These are phyloP conservation scores for Somion occarium DNA, from an alignment of 1,284 basidiomycete species.

Conservation along the genomic window DNA sequence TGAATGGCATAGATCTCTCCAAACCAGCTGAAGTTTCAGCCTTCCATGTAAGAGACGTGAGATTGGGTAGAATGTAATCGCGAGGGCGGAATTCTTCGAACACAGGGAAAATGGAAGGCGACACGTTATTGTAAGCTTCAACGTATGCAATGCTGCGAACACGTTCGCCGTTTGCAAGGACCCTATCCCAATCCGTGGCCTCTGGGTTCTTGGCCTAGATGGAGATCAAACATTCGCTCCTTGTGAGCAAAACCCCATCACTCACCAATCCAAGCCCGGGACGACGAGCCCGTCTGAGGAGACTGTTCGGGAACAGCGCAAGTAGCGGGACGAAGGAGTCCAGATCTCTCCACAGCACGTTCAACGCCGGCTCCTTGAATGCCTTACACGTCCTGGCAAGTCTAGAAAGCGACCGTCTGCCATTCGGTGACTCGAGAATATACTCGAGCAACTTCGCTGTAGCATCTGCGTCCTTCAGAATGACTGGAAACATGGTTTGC, in stretches of 20 bases:
- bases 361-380: slow-evolving; percentile 65
- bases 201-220: slow-evolving; percentile 55
- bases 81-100: slow-evolving; percentile 58
- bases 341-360: slow-evolving; percentile 70
- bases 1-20: slow-evolving; percentile 57
- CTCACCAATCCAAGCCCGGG: slow-evolving; percentile 73
- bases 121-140: slow-evolving; percentile 57
- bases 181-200: slow-evolving; percentile 60
- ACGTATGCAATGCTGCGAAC: slow-evolving; percentile 65
- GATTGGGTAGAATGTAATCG: slow-evolving; percentile 60
- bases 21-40: slow-evolving; percentile 60
- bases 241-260: no score
- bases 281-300: slow-evolving; percentile 63
- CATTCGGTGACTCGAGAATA: slow-evolving; percentile 61
- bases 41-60: slow-evolving; percentile 66
- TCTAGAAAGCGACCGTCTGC: slow-evolving; percentile 53
- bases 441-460: slow-evolving; percentile 61
- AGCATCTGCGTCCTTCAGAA: slow-evolving; percentile 62
- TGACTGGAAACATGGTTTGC: slow-evolving; percentile 47
- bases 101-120: slow-evolving; percentile 58
- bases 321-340: slow-evolving; percentile 70
- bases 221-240: slow-evolving; percentile 11
- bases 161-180: slow-evolving; percentile 60
- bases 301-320: slow-evolving; percentile 58
- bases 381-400: slow-evolving; percentile 70